Percentiles rank a stretch among this genome's conserved stretches.
Conservation (phyloP, 1,139 yeast species). For the Taiozyma sp. region DNA sequence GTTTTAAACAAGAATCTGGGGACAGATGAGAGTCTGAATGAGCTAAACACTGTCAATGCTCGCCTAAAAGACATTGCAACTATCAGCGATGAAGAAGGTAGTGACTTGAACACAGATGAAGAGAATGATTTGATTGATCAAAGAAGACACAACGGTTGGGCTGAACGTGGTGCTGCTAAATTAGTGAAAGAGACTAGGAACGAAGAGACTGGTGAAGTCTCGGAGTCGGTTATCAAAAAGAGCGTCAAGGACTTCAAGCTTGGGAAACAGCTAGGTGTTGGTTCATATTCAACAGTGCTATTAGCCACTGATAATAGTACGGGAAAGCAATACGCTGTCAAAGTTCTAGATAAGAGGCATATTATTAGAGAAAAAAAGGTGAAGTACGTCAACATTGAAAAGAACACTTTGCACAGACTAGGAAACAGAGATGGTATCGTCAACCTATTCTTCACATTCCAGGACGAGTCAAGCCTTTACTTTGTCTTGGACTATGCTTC, state of each 20-base stretch:
- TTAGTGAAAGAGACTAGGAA: conserved; percentile 41
- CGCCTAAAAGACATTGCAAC: neutral
- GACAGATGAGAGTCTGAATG: conserved; percentile 18
- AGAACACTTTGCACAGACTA: conserved; percentile 65
- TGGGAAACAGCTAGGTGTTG: conserved; percentile 74
- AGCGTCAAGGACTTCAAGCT: conserved; percentile 68
- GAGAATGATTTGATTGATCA: conserved; percentile 1
- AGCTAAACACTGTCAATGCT: conserved; percentile 9
- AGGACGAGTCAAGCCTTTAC: conserved; percentile 66
- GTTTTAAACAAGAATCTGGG: conserved; percentile 20
- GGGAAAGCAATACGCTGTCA: conserved; percentile 62
- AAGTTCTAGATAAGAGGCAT: conserved; percentile 68
- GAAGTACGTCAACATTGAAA: conserved; percentile 75
- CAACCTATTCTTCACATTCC: conserved; percentile 72
- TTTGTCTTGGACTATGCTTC: conserved; percentile 78
- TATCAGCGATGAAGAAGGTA: conserved; percentile 6
- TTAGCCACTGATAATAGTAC: conserved; percentile 60
- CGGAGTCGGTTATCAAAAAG: conserved; percentile 41
- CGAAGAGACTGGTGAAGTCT: conserved; percentile 38
- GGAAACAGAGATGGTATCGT: conserved; percentile 68
- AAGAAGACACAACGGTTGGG: conserved; percentile 15
- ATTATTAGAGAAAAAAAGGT: conserved; percentile 76
- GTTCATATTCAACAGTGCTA: conserved; percentile 75
- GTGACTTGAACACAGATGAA: neutral
- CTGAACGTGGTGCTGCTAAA: conserved; percentile 47